Conservation (phyloP, 176 grass and related monocot species). For the Eragrostis curvula region DNA sequence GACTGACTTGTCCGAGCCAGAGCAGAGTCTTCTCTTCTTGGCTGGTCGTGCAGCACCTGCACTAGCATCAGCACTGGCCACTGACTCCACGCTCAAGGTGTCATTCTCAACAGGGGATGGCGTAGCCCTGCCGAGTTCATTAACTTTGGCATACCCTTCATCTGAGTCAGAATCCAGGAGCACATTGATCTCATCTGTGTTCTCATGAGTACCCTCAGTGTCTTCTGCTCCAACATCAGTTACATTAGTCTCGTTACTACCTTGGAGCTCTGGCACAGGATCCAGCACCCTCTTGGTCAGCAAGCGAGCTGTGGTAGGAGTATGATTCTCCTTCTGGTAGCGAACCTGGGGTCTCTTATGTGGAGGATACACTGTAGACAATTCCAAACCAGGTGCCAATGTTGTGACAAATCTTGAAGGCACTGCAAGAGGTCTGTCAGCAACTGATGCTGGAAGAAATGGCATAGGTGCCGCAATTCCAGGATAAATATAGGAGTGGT, state of each 20-base stretch:
- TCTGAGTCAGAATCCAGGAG: slow-evolving; percentile 88
- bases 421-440: slow-evolving; percentile 16
- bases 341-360: slow-evolving; percentile 48
- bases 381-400: slow-evolving; percentile 27
- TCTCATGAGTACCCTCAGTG: slow-evolving; percentile 75
- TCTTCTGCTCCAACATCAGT: slow-evolving; percentile 56
- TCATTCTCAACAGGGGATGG: slow-evolving; percentile 38
- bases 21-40: slow-evolving; percentile 74
- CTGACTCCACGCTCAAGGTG: slow-evolving; percentile 50
- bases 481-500: slow-evolving; percentile 35
- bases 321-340: slow-evolving; percentile 45
- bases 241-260: slow-evolving; percentile 70
- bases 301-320: slow-evolving; percentile 23
- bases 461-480: slow-evolving; percentile 41
- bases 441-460: slow-evolving; percentile 29
- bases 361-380: slow-evolving; percentile 1
- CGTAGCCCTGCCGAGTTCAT: slow-evolving; percentile 38
- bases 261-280: slow-evolving; percentile 62
- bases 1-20: slow-evolving; percentile 62
- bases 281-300: slow-evolving; percentile 29
- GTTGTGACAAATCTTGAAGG: slow-evolving; percentile 32
- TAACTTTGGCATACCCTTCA: slow-evolving; percentile 49
- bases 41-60: slow-evolving; percentile 46
- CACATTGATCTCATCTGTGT: slow-evolving; percentile 84
- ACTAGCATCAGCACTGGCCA: slow-evolving; percentile 48